Base-by-base conservation (phyloP, 176 grass and related monocot species). In the Oryza australiensis region DNA sequence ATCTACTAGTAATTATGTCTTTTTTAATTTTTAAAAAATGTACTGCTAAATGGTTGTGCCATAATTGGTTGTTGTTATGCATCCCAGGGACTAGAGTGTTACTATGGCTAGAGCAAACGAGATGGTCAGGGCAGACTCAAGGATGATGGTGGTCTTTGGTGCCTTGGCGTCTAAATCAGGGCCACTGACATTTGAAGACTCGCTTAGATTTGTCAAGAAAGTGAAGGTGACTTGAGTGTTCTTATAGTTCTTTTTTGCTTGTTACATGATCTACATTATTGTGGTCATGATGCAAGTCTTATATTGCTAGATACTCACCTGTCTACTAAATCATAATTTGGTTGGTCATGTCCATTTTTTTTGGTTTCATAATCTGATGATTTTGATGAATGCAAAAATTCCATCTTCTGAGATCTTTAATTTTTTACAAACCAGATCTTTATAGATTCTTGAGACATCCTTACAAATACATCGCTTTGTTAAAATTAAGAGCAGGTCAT, bases 161-260 rank as follows among this genome's bases (percentile, higher is more conserved):
- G 64, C 87, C 33, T 87, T 89, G 5, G 12, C 77, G 20, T 79
- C 86, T 8, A 89, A 84, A 70, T 86, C 78, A 5, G 79, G 81
- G n/a, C 82, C 89, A 16, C 74, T 87, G 12, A 94, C 92, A 62
- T 94, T 94, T 89, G 87, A 94, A 32, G 89, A 94, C 30, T 91
- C 92, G 68, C 81, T 94, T 68, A 77, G 27, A 65, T 94, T 94
- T 76, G 89, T 94, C 68, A 94, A 87, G 87, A 94, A 94, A 89
- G 92, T 94, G 37, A 94, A 94, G 84, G 92, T 94, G 48, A 80
- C 64, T 33, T 13, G 7, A 28, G 33, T 83, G 62, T 27, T 84
- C 3, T 30, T 20, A 34, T 45, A 60, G 7, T 26, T 68, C 9
- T 0, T 79, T 33, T 15, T 38, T 53, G 3, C 12, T 14, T 27